Evolutionary conservation across 1,139 yeast species (phyloP), one percentile per base, ranked within the genome.

Genomic region (Candida albicans): DNA sequence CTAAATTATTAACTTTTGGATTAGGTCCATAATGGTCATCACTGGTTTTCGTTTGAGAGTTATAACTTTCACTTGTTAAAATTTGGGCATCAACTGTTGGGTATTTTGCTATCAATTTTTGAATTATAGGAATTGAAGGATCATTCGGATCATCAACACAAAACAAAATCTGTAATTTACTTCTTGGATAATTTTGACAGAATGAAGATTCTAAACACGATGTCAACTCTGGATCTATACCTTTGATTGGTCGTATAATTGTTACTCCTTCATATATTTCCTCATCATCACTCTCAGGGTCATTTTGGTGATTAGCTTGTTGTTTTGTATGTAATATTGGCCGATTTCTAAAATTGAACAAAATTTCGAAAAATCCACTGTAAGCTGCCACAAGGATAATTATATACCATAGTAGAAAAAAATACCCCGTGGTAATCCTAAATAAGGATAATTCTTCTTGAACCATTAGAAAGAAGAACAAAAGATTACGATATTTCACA

Each of bases 1-100:
- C 81, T 39, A 89, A 69, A 61, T 89, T 89, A 64, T 88, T 88
- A 44, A 89, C 87, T 62, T 89, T 89, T 9, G 97, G 97, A 57
- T 89, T 89, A 2, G 96, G 95, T 1, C 96, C 96, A 55, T 70
- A 84, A 52, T 76, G 75, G 43, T 75, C 81, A 30, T 62, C 61
- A 32, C 66, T 58, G 25, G 42, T 38, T 18, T 50, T 49, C 7
- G 50, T 46, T 8, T 40, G 40, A 1, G 62, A 67, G 32, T 67
- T 64, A 18, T 72, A 62, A 14, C 59, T 56, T 39, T 64, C 65
- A 22, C 76, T 79, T 1, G 85, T 62, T 47, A 88, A 59, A 5
- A 89, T 67, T 43, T 72, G 70, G 15, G 90, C 77, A 55, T 85
- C 82, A 4, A 82, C 70, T 3, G 71, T 57, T 0, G 89, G 84